Percentiles rank a stretch among this genome's conserved stretches.
Conservation (phyloP, 305 asterid species). For the Solanum hybrid region DNA sequence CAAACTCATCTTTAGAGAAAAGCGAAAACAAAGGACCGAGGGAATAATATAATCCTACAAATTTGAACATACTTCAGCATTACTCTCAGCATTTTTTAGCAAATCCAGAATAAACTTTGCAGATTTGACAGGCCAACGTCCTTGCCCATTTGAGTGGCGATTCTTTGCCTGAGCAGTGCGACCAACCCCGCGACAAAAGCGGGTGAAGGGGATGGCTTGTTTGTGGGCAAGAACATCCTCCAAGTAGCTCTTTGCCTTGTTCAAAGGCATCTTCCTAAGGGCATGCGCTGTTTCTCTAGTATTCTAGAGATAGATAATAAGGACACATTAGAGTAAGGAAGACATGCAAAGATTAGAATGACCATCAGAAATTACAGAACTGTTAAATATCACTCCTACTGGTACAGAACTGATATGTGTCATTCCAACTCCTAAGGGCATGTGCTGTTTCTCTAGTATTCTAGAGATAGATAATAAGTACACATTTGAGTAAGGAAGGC, state of each 20-base stretch:
- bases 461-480: constrained; percentile 10
- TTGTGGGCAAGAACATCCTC: constrained; percentile 63
- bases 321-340: not conserved
- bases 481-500: not conserved
- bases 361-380: not conserved
- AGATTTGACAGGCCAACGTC: constrained; percentile 64
- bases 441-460: constrained; percentile 67
- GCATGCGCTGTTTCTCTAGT: constrained; percentile 69
- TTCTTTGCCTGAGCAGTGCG: constrained; percentile 63
- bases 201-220: constrained; percentile 66
- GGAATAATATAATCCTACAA: not conserved
- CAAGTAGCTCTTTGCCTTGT: constrained; percentile 56
- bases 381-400: not conserved
- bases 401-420: not conserved
- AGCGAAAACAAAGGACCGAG: not conserved
- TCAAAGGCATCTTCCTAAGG: constrained; percentile 43
- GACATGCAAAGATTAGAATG: not conserved
- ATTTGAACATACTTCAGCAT: constrained; percentile 39
- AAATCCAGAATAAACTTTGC: constrained; percentile 51
- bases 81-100: constrained; percentile 63
- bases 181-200: constrained; percentile 60
- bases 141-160: constrained; percentile 65
- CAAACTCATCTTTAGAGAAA: not conserved
- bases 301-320: constrained; percentile 21
- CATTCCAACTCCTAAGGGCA: constrained; percentile 30